A percentile compares a stretch with the other conserved stretches of the same genome.
Evolutionary conservation across 257 asterid genomes (phyloP).

Genomic region (Solanum neorickii): DNA sequence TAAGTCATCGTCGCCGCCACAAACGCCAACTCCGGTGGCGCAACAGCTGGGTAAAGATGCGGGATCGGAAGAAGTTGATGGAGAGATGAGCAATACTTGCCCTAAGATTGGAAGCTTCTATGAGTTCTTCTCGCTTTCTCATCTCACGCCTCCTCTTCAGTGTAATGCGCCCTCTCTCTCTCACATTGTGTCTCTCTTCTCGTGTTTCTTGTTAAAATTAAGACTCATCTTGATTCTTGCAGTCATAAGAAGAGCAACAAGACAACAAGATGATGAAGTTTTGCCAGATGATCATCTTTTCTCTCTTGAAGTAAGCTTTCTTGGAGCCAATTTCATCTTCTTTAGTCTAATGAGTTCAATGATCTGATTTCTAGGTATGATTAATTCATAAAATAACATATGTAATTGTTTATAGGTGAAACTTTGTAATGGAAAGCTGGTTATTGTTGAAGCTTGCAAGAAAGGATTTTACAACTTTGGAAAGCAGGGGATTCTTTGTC

Average conservation of each 20-base stretch:
- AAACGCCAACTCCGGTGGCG: conserved; percentile 23
- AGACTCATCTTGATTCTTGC: conserved; percentile 4
- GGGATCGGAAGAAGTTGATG: conserved; percentile 48
- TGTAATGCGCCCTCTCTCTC: conserved; percentile 28
- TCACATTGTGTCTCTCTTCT: neutral
- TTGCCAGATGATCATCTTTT: conserved; percentile 55
- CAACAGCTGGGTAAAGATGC: conserved; percentile 12
- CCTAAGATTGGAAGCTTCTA: conserved; percentile 89
- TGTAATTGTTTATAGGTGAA: conserved; percentile 50
- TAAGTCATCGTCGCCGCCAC: conserved; percentile 29
- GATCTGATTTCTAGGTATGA: neutral
- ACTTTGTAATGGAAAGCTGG: conserved; percentile 76
- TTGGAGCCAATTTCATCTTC: neutral
- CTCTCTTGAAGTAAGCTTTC: conserved; percentile 66
- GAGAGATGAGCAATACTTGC: conserved; percentile 73
- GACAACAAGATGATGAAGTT: conserved; percentile 32
- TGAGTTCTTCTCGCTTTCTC: conserved; percentile 95
- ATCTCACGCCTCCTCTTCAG: conserved; percentile 93
- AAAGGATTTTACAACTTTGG: conserved; percentile 74
- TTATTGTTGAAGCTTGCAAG: conserved; percentile 57
- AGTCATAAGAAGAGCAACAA: conserved; percentile 60
- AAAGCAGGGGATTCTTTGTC: conserved; percentile 75
- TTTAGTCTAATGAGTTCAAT: neutral
- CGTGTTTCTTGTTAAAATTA: neutral
- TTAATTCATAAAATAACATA: neutral